phyloP scores from a whole-genome alignment of 2,329 filamentous ascomycete species.

The Trichoderma gracile region DNA sequence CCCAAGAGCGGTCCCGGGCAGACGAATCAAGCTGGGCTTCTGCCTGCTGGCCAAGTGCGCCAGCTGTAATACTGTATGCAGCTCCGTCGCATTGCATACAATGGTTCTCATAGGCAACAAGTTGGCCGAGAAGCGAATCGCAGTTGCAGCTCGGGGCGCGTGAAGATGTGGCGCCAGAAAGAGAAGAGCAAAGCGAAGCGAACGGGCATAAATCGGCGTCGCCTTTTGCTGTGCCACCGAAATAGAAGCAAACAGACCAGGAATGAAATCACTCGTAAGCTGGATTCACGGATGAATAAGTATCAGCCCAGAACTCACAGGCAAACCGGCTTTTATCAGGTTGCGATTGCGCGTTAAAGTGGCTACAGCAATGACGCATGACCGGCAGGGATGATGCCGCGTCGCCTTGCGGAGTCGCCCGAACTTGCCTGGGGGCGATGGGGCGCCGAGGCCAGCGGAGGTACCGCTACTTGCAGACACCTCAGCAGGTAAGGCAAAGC shows the following conservation, averaged over 20 bases:
- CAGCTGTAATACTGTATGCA: background rate
- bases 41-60: background rate
- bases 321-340: conserved; percentile 20
- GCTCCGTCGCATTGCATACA: background rate
- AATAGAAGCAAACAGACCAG: background rate
- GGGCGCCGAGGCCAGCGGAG: background rate
- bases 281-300: background rate
- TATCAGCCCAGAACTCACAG: background rate
- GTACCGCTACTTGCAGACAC: background rate
- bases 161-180: background rate
- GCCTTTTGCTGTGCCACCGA: background rate
- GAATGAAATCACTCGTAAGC: background rate
- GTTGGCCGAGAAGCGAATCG: background rate
- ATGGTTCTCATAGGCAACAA: background rate
- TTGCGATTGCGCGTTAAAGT: conserved; percentile 25
- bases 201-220: background rate
- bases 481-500: too few relatives aligned
- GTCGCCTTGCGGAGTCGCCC: conserved; percentile 19
- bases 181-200: background rate
- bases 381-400: conserved; percentile 12
- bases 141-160: background rate
- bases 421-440: background rate
- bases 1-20: conserved; percentile 3
- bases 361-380: conserved; percentile 26
- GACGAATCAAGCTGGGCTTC: too few relatives aligned